Percentiles rank a stretch among this genome's conserved stretches.
These are phyloP conservation scores for Stagonosporopsis tanaceti DNA, from an alignment of 2,329 filamentous ascomycete species.

Conservation along the genomic window DNA sequence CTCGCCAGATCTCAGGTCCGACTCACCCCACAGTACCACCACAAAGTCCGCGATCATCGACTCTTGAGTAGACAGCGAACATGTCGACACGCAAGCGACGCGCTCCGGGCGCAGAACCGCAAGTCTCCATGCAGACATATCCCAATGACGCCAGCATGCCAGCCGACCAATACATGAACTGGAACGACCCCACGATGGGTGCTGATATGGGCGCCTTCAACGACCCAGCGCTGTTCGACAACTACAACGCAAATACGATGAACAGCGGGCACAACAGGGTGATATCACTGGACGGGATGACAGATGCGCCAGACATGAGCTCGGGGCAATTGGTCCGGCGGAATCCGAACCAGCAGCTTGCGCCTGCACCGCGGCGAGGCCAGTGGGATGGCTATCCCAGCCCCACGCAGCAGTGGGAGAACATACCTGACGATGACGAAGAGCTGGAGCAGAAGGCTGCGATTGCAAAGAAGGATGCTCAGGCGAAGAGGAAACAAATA, in stretches of 20 bases:
- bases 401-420: slow-evolving; percentile 61
- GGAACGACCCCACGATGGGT: slow-evolving; percentile 39
- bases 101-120: slow-evolving; percentile 75
- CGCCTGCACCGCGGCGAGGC: slow-evolving; percentile 43
- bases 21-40: slow-evolving; percentile 1
- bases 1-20: slow-evolving; percentile 10
- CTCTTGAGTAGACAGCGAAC: slow-evolving; percentile 10
- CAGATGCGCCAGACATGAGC: slow-evolving; percentile 33
- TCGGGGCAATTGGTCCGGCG: slow-evolving; percentile 57
- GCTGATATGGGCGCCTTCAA: slow-evolving; percentile 42
- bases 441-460: slow-evolving; percentile 80
- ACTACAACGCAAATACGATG: slow-evolving; percentile 27
- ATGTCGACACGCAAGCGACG: slow-evolving; percentile 70
- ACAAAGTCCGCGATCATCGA: not conserved
- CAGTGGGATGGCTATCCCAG: slow-evolving; percentile 52
- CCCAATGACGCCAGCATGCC: slow-evolving; percentile 56
- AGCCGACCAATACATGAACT: slow-evolving; percentile 47
- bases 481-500: slow-evolving; percentile 91
- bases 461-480: slow-evolving; percentile 84
- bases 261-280: slow-evolving; percentile 39
- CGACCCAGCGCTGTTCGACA: slow-evolving; percentile 50
- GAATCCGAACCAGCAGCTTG: slow-evolving; percentile 57
- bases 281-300: slow-evolving; percentile 44
- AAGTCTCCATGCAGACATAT: slow-evolving; percentile 61
- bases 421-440: slow-evolving; percentile 73